Base-by-base conservation (phyloP, 2,329 filamentous ascomycete species). In the Beauveria sp. region DNA sequence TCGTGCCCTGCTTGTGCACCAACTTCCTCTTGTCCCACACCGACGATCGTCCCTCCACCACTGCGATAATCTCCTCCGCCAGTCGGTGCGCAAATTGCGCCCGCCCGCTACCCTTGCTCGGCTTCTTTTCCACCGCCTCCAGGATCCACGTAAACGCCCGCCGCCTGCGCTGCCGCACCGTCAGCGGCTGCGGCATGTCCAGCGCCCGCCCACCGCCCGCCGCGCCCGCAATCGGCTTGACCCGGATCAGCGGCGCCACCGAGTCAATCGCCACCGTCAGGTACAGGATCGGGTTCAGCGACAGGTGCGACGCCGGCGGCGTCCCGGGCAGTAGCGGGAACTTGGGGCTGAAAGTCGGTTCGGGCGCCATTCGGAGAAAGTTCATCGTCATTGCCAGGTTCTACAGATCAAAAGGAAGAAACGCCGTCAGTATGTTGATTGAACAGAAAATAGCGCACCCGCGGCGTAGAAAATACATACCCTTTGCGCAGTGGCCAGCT, bases 181-280 rank as follows among this genome's bases (percentile, higher is more conserved):
- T 79, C 22, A 98, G 79, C 1, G 95, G 93, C 24, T 87, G 80
- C 0, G 95, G 95, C 42, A 97, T 82, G 61, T 93, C 91, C 62
- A 97, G 82, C 14, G 91, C 84, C 42, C 85, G 83, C 74, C 95
- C 95, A 78, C 95, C 95, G 75, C 93, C 93, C 1, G 89, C 90
- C 42, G 89, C 84, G 67, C 91, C 92, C 69, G 86, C 86, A 68
- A 91, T 83, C 64, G 83, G 83, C 60, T 86, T 85, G 70, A 99
- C 87, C 66, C 89, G 88, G 70, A 99, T 79, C 18, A 99, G 82
- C 10, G 95, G 95, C 1, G 93, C 91, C 26, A 99, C 88, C 10
- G 91, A 96, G 80, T 99, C 95, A 69, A 99, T 87, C 38, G 93
- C 92, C 38, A 96, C 82, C 14, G 89, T 91, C 53, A 99, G 86